These are phyloP conservation scores for Musa acuminata DNA, from an alignment of 176 grass and related monocot species.

Conservation along the genomic window DNA sequence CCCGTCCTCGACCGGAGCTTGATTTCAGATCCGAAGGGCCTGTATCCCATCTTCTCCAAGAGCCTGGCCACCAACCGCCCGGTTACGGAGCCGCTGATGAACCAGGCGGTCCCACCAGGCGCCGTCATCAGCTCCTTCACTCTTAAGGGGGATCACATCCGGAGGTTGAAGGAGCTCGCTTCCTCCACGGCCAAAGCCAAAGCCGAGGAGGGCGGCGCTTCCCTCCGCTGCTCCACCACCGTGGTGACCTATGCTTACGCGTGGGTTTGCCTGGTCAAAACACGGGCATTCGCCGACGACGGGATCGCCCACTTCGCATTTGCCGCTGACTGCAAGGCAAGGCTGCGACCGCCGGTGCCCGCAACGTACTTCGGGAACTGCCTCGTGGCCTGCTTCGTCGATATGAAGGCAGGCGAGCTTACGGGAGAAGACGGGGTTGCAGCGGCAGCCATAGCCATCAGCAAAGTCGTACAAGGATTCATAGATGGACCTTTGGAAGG, in stretches of 20 bases:
- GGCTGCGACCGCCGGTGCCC: conserved; percentile 25
- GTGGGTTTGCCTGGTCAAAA: conserved; percentile 40
- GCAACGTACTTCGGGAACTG: conserved; percentile 47
- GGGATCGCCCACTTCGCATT: conserved; percentile 22
- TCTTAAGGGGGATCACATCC: conserved; percentile 8
- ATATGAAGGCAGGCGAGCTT: conserved; percentile 21
- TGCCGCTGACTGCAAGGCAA: conserved; percentile 23
- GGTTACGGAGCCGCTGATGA: background rate
- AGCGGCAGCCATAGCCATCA: conserved; percentile 21
- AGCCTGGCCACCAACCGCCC: background rate
- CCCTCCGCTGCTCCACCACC: conserved; percentile 20
- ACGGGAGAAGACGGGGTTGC: conserved; percentile 16
- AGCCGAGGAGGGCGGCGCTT: background rate
- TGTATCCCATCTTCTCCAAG: background rate
- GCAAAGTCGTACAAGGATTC: conserved; percentile 11
- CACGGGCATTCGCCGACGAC: background rate
- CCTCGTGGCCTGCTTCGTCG: conserved; percentile 30
- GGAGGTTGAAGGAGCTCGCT: conserved; percentile 17
- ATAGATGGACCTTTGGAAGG: no score
- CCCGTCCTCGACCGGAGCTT: conserved; percentile 21
- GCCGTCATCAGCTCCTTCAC: conserved; percentile 6
- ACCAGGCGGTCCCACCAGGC: background rate
- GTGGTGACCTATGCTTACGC: conserved; percentile 31
- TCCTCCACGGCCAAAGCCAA: background rate
- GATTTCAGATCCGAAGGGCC: conserved; percentile 18